phyloP scores from a whole-genome alignment of 2,329 filamentous ascomycete genomes.

The Trichoderma koningii region DNA sequence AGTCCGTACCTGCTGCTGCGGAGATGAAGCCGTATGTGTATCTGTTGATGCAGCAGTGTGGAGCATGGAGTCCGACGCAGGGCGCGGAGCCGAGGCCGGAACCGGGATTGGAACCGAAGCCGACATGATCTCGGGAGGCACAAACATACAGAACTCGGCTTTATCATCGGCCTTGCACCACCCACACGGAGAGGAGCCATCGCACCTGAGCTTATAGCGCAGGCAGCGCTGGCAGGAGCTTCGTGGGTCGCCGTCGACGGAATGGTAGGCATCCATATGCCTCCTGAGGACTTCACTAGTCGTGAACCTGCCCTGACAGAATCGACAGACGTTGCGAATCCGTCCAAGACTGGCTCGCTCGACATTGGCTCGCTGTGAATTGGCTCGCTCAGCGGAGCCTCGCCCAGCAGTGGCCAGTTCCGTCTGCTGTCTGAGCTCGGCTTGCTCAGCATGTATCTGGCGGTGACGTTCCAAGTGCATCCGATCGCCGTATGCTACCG shows the following conservation, averaged over 20 bases:
- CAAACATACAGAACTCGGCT: background rate
- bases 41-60: background rate
- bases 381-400: no score
- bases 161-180: conserved; percentile 26
- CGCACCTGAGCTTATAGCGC: conserved; percentile 35
- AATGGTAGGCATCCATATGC: conserved; percentile 32
- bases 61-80: no score
- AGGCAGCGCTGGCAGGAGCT: conserved; percentile 36
- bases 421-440: background rate
- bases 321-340: conserved; percentile 29
- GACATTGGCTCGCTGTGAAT: no score
- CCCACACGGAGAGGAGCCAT: conserved; percentile 33
- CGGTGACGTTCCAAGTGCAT: conserved; percentile 37
- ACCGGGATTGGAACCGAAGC: no score
- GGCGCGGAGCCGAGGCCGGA: background rate
- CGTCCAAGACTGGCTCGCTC: background rate
- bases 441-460: conserved; percentile 31
- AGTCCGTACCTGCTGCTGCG: background rate
- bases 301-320: conserved; percentile 33
- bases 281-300: conserved; percentile 33
- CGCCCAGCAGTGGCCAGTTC: conserved; percentile 31
- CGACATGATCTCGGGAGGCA: background rate
- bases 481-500: conserved; percentile 29
- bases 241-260: conserved; percentile 26
- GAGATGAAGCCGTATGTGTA: background rate